A percentile compares a stretch with the other conserved stretches of the same genome.
These are phyloP conservation scores for Fusarium longipes DNA, from an alignment of 2,329 filamentous ascomycete genomes.

Conservation along the genomic window DNA sequence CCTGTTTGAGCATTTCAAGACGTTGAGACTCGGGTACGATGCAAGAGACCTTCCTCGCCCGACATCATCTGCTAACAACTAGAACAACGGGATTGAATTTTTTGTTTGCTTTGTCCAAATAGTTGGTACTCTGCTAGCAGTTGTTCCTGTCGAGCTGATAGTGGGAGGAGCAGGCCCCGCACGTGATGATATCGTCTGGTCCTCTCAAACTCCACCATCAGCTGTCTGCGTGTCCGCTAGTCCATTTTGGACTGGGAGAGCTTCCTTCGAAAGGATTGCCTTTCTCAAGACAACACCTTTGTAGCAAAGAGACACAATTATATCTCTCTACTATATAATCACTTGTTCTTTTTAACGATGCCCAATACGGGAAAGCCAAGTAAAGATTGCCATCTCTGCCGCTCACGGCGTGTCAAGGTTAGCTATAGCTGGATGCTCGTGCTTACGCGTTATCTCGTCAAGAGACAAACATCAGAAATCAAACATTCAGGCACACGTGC, in stretches of 20 bases:
- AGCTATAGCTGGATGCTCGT: slow-evolving; percentile 28
- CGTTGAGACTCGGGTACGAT: not conserved
- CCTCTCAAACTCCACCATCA: no score
- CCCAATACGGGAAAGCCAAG: slow-evolving; percentile 57
- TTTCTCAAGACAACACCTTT: slow-evolving; percentile 36
- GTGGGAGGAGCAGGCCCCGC: not conserved
- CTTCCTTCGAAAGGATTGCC: slow-evolving; percentile 48
- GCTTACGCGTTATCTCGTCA: slow-evolving; percentile 16
- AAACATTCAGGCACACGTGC: not conserved
- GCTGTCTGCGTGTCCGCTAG: slow-evolving; percentile 33
- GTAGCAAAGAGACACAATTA: slow-evolving; percentile 11
- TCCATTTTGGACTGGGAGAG: slow-evolving; percentile 25
- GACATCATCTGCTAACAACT: no score
- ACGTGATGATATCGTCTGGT: slow-evolving; percentile 29
- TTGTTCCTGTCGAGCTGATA: not conserved
- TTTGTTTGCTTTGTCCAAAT: not conserved
- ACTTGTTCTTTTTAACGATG: slow-evolving; percentile 43
- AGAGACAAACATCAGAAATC: slow-evolving; percentile 3
- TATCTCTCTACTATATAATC: slow-evolving; percentile 1
- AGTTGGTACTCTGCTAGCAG: not conserved
- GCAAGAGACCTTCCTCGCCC: not conserved
- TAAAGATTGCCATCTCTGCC: slow-evolving; percentile 56
- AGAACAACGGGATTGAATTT: not conserved
- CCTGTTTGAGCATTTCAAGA: not conserved
- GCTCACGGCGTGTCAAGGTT: slow-evolving; percentile 56